Evolutionary conservation across 129 eudicot species (phyloP).

Genomic region (Erigeron canadensis): DNA sequence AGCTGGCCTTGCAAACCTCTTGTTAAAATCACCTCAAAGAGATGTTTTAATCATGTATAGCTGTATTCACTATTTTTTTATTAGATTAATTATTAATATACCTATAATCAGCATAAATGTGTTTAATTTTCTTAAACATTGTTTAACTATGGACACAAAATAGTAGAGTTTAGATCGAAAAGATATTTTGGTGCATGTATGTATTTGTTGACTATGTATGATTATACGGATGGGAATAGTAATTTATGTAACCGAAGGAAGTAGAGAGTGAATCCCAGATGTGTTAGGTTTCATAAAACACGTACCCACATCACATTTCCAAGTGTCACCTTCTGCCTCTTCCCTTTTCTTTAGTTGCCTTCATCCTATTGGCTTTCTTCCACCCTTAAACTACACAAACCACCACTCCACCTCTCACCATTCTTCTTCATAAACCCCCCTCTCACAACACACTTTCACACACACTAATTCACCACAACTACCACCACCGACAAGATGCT

Average conservation of each 20-base stretch:
- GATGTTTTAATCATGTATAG: too few species aligned
- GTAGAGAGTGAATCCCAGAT: constrained; percentile 26
- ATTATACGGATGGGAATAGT: neutral
- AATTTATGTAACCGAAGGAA: constrained; percentile 8
- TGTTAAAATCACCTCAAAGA: too few species aligned
- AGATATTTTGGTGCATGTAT: too few species aligned
- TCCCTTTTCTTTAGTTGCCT: constrained; percentile 56
- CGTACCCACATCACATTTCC: constrained; percentile 66
- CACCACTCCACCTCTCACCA: constrained; percentile 8
- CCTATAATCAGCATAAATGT: too few species aligned
- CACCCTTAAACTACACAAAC: constrained; percentile 31
- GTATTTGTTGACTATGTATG: too few species aligned
- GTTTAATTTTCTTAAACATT: too few species aligned
- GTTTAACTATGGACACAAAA: too few species aligned
- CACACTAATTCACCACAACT: neutral
- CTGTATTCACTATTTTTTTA: too few species aligned
- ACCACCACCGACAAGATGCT: constrained; percentile 40
- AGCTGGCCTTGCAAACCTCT: too few species aligned
- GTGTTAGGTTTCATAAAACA: constrained; percentile 45
- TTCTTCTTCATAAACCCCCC: neutral
- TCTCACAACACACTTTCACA: neutral
- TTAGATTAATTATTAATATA: too few species aligned
- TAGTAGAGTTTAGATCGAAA: too few species aligned
- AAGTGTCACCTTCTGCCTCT: constrained; percentile 58
- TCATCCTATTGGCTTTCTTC: constrained; percentile 46